These are phyloP conservation scores for Phaeolepiota aurea DNA, from an alignment of 768 basidiomycete species.

Conservation along the genomic window DNA sequence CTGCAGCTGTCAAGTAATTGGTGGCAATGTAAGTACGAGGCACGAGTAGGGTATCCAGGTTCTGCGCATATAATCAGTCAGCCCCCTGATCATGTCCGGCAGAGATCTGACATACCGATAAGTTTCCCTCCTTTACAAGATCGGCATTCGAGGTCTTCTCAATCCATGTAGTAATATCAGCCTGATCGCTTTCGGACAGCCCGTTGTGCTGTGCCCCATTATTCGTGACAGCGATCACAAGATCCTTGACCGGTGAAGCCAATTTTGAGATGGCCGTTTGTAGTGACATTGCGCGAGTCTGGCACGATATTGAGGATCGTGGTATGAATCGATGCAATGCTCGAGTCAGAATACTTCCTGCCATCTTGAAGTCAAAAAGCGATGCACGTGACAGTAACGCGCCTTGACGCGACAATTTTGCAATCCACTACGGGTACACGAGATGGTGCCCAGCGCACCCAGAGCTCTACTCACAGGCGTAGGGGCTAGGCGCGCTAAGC, in stretches of 20 bases:
- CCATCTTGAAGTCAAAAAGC: conserved; percentile 6
- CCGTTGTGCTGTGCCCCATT: conserved; percentile 39
- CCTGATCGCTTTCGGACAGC: conserved; percentile 49
- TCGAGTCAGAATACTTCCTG: conserved; percentile 23
- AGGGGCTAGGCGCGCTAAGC: no score
- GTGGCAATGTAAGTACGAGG: conserved; percentile 81
- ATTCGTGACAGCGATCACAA: conserved; percentile 41
- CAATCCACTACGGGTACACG: no score
- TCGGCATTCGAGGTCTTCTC: conserved; percentile 48
- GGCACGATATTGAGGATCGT: conserved; percentile 22
- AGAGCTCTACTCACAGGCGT: no score
- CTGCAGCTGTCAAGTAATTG: conserved; percentile 82
- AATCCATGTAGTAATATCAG: conserved; percentile 64
- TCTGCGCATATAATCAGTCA: conserved; percentile 35
- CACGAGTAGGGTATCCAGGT: conserved; percentile 60
- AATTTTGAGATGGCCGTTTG: conserved; percentile 41
- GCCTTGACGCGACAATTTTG: no score
- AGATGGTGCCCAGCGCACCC: no score
- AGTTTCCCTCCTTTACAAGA: conserved; percentile 32
- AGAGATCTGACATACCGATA: conserved; percentile 35
- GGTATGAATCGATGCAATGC: conserved; percentile 27
- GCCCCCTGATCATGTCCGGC: background rate
- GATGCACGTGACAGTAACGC: conserved; percentile 10
- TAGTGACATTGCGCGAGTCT: conserved; percentile 41
- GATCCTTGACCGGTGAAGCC: conserved; percentile 39